Evolutionary conservation across 2,329 filamentous ascomycete species (phyloP).

Genomic region (Lachnellula occidentalis): DNA sequence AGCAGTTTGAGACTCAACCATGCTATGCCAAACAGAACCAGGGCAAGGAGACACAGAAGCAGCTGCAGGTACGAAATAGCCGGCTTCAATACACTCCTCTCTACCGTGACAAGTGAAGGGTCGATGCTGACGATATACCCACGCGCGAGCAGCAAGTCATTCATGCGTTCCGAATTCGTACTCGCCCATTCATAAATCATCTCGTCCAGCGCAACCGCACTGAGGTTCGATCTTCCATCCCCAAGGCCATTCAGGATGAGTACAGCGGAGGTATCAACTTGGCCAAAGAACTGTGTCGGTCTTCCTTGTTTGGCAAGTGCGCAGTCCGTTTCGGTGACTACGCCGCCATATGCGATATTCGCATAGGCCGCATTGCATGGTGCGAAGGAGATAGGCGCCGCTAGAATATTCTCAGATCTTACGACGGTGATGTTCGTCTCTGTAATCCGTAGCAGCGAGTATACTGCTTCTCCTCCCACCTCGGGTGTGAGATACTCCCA

Average conservation of each 20-base stretch:
- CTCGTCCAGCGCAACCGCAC: not conserved
- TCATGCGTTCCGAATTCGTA: not conserved
- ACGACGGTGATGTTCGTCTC: constrained; percentile 3
- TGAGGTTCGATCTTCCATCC: constrained; percentile 1
- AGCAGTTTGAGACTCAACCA: not conserved
- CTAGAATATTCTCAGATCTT: not conserved
- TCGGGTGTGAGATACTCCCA: constrained; percentile 3
- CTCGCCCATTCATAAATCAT: not conserved
- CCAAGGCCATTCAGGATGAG: not conserved
- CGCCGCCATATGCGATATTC: constrained; percentile 3
- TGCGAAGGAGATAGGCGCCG: not conserved
- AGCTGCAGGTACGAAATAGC: constrained; percentile 5
- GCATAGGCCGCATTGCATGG: not conserved
- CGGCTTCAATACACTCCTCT: not conserved
- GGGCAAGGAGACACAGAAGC: not conserved
- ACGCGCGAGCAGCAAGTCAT: not conserved
- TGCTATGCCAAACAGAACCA: not conserved
- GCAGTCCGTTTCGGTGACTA: constrained; percentile 1
- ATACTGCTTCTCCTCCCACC: not conserved
- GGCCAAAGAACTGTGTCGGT: not conserved
- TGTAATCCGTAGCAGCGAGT: not conserved
- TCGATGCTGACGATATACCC: constrained; percentile 1
- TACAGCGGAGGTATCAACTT: constrained; percentile 2
- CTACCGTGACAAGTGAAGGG: constrained; percentile 1
- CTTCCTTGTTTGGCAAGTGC: not conserved